Evolutionary conservation across 495 filamentous ascomycete genomes (phyloP), one percentile per base, ranked within the genome.

Genomic region (Lophiostoma macrostomum): DNA sequence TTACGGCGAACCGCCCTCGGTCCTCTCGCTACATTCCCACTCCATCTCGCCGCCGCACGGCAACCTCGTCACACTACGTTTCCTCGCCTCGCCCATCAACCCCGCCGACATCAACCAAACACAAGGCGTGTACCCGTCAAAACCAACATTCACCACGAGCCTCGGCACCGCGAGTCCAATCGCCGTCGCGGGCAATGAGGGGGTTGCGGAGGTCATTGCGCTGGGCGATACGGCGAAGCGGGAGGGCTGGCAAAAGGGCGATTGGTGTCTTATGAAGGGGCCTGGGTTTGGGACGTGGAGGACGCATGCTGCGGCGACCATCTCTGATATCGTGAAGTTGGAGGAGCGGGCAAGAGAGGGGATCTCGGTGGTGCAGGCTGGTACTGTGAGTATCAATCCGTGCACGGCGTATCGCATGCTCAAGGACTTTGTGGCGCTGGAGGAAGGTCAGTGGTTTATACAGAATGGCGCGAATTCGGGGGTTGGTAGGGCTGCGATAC

Each of bases 391-490:
- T 31, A 88, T 98, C 12, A 98, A 98, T 65, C 93, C 93, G 3
- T 88, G 88, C 56, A 93, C 88, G 5, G 93, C 91, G 5, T 96
- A 91, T 69, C 79, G 90, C 23, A 91, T 97, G 88, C 76, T 98
- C 52, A 81, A 80, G 51, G 90, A 94, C 66, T 96, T 90, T 65
- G 84, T 80, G 34, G 68, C 77, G 6, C 70, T 81, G 71, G 68
- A 78, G 62, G 80, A 84, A 43, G 87, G 87, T 11, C 80, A 86
- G 28, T 98, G 94, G 94, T 85, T 95, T 54, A 75, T 97, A 30
- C 94, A 98, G 74, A 98, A 98, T 62, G 94, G 93, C 1, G 93
- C 93, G 7, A 98, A 98, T 65, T 84, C 79, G 42, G 94, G 90
- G 1, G 93, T 97, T 19, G 93, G 93, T 4, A 71, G 93, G 27